phyloP scores from a whole-genome alignment of 148 eudicot species.

The Silene conica region DNA sequence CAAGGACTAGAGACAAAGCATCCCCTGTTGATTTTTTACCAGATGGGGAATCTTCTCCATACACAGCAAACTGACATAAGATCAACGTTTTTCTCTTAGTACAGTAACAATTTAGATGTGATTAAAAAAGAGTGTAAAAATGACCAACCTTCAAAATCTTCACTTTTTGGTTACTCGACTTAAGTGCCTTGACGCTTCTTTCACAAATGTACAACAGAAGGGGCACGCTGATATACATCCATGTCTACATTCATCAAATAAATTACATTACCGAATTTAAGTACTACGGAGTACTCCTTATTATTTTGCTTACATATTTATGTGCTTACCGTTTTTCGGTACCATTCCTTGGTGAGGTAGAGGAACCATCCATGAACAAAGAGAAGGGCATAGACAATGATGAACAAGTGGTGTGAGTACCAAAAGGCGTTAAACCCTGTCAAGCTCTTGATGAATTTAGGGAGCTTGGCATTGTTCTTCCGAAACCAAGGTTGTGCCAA shows the following conservation, averaged over 20 bases:
- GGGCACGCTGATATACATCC: constrained; percentile 57
- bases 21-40: constrained; percentile 31
- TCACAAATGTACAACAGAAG: constrained; percentile 36
- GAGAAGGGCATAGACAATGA: constrained; percentile 60
- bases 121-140: background rate
- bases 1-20: constrained; percentile 41
- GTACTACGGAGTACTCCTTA: too few species aligned
- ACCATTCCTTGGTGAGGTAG: constrained; percentile 67
- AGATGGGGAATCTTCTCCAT: constrained; percentile 18
- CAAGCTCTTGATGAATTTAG: constrained; percentile 59
- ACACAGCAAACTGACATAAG: constrained; percentile 43
- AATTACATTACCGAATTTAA: background rate
- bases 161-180: constrained; percentile 44
- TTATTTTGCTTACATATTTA: too few species aligned
- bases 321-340: constrained; percentile 53
- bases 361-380: constrained; percentile 59
- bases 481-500: constrained; percentile 62
- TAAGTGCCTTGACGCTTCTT: constrained; percentile 37
- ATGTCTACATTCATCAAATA: constrained; percentile 32
- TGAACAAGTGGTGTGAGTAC: constrained; percentile 73
- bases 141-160: constrained; percentile 37
- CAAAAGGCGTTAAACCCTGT: constrained; percentile 86
- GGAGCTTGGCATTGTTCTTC: constrained; percentile 52
- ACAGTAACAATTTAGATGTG: background rate
- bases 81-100: background rate